Percentiles rank a stretch among this genome's conserved stretches.
These are phyloP conservation scores for Tricharina praecox DNA, from an alignment of 495 filamentous ascomycete species.

Conservation along the genomic window DNA sequence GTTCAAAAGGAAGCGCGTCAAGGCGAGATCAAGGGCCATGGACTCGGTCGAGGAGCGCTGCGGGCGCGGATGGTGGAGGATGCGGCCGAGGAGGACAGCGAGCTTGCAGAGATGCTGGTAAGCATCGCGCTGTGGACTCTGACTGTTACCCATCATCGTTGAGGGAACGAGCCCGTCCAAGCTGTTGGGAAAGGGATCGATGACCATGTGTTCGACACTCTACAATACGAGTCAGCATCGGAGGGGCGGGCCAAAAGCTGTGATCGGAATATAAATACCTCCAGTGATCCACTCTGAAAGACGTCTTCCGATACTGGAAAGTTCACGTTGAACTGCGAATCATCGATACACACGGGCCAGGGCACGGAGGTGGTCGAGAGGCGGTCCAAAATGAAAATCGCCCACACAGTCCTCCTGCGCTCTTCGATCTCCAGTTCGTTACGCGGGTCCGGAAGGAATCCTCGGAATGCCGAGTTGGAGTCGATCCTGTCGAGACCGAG, in stretches of 20 bases:
- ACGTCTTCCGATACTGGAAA: slow-evolving; percentile 24
- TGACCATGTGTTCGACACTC: slow-evolving; percentile 22
- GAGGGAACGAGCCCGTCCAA: slow-evolving; percentile 15
- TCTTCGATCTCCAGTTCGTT: slow-evolving; percentile 24
- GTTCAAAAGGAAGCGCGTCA: slow-evolving; percentile 19
- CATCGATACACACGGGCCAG: slow-evolving; percentile 17
- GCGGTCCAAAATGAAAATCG: slow-evolving; percentile 19
- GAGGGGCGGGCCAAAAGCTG: background rate
- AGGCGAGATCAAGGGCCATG: slow-evolving; percentile 16
- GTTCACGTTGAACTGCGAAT: slow-evolving; percentile 24
- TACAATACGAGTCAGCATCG: background rate
- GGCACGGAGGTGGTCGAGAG: slow-evolving; percentile 15
- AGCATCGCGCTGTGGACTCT: slow-evolving; percentile 10
- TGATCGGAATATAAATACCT: slow-evolving; percentile 17
- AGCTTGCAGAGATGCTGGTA: slow-evolving; percentile 24
- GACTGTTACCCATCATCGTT: background rate
- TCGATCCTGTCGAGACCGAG: slow-evolving; percentile 23
- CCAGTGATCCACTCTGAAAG: slow-evolving; percentile 23
- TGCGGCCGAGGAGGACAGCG: slow-evolving; percentile 18
- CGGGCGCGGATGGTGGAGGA: slow-evolving; percentile 14
- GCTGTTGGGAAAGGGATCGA: slow-evolving; percentile 20
- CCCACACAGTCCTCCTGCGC: slow-evolving; percentile 19
- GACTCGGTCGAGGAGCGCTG: slow-evolving; percentile 6
- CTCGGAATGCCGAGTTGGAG: slow-evolving; percentile 10
- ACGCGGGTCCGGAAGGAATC: slow-evolving; percentile 16